Evolutionary conservation across 2,329 filamentous ascomycete species (phyloP).

Genomic region (Fragosphaeria purpurea): DNA sequence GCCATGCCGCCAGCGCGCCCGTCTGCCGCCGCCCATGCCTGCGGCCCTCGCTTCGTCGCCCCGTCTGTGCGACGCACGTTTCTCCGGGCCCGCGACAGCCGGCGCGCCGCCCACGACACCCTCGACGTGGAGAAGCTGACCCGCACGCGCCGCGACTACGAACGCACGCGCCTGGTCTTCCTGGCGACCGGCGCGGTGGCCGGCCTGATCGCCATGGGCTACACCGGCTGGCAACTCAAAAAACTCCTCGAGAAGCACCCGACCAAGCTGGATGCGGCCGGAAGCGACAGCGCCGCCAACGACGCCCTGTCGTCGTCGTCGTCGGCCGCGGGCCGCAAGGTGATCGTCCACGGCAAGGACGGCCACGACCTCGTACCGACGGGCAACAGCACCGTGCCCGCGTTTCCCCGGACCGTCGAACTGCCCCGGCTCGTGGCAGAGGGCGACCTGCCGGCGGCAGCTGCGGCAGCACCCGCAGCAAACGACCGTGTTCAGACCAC

Average conservation of each 20-base stretch:
- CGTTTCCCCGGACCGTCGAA: constrained; percentile 64
- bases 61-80: constrained; percentile 23
- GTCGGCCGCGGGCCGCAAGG: constrained; percentile 35
- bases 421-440: constrained; percentile 37
- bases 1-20: constrained; percentile 16
- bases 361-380: constrained; percentile 69
- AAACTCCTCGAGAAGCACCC: constrained; percentile 22
- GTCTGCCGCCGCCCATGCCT: neutral
- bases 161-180: constrained; percentile 40
- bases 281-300: constrained; percentile 34
- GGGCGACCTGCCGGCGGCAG: neutral
- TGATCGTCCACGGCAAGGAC: constrained; percentile 55
- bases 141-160: constrained; percentile 36
- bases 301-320: constrained; percentile 25
- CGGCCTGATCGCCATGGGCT: constrained; percentile 39
- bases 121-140: constrained; percentile 41
- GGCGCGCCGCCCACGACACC: constrained; percentile 30
- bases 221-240: constrained; percentile 43
- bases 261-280: constrained; percentile 31
- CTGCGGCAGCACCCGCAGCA: neutral
- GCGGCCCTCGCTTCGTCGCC: neutral
- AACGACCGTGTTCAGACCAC: too few species aligned
- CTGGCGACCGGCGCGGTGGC: constrained; percentile 40
- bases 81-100: constrained; percentile 16
- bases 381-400: constrained; percentile 68